Conservation (phyloP, 768 basidiomycete species). For the Lactifluus pinguis region DNA sequence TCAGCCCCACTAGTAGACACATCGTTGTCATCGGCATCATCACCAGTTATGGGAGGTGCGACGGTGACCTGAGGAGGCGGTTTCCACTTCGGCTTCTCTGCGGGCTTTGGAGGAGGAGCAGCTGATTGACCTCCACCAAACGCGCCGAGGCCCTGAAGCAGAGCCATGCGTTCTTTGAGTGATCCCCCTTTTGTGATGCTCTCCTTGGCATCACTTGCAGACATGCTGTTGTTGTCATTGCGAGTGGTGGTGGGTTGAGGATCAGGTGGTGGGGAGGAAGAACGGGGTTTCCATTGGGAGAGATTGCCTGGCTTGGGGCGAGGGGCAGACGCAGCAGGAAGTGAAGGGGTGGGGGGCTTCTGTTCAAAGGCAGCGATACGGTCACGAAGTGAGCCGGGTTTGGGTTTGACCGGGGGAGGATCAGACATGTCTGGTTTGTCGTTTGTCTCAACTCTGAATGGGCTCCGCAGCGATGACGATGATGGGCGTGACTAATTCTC, state of each 20-base stretch:
- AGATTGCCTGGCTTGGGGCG: slow-evolving; percentile 60
- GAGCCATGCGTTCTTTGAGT: slow-evolving; percentile 92
- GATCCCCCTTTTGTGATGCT: slow-evolving; percentile 74
- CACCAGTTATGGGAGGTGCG: slow-evolving; percentile 36
- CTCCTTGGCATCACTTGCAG: slow-evolving; percentile 79
- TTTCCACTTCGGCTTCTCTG: slow-evolving; percentile 81
- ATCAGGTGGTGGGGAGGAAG: slow-evolving; percentile 34
- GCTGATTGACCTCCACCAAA: slow-evolving; percentile 49
- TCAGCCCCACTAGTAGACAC: slow-evolving; percentile 1
- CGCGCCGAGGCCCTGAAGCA: slow-evolving; percentile 73
- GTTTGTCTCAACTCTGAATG: too few species aligned
- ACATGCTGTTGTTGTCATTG: slow-evolving; percentile 44
- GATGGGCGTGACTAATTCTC: too few species aligned
- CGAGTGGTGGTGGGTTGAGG: slow-evolving; percentile 26
- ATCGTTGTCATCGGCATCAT: slow-evolving; percentile 23
- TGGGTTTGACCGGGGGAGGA: slow-evolving; percentile 49
- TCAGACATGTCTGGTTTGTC: slow-evolving; percentile 42
- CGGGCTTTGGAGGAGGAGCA: slow-evolving; percentile 50
- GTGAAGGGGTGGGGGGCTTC: slow-evolving; percentile 40
- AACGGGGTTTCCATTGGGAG: slow-evolving; percentile 60
- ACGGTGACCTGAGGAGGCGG: slow-evolving; percentile 49
- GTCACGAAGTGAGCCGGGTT: slow-evolving; percentile 74
- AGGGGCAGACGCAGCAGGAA: slow-evolving; percentile 31
- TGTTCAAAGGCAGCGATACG: slow-evolving; percentile 83
- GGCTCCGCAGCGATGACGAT: too few species aligned